phyloP scores from a whole-genome alignment of 495 filamentous ascomycete species.

The Talaromyces proteolyticus region DNA sequence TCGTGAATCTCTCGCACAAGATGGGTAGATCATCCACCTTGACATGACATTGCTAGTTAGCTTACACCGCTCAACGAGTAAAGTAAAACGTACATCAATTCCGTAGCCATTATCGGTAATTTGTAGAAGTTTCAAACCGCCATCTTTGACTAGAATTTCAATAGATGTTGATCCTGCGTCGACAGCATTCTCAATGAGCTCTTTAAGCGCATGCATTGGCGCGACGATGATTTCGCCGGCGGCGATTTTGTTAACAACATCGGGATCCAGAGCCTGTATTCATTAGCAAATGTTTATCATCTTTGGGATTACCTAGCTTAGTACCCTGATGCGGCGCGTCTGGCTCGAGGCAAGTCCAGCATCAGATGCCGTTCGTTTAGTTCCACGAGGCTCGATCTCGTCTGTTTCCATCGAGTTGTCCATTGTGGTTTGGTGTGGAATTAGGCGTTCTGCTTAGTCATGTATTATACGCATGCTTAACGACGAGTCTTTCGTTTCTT shows the following conservation, averaged over 20 bases:
- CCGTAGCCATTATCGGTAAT: conserved; percentile 98
- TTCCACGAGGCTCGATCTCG: conserved; percentile 41
- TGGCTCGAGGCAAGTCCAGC: conserved; percentile 24
- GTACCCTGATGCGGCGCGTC: conserved; percentile 65
- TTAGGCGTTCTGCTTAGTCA: no score
- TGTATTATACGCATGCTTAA: no score
- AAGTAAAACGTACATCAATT: conserved; percentile 63
- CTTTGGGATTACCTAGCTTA: no score
- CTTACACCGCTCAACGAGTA: not conserved
- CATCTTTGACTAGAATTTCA: conserved; percentile 91
- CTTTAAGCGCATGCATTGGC: conserved; percentile 94
- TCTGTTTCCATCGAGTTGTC: conserved; percentile 42
- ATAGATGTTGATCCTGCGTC: conserved; percentile 91
- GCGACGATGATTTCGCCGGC: conserved; percentile 99
- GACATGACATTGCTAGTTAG: conserved; percentile 10
- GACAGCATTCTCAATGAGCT: conserved; percentile 95
- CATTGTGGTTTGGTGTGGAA: conserved; percentile 33
- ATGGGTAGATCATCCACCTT: conserved; percentile 89
- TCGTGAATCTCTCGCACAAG: conserved; percentile 94
- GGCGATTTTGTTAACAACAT: conserved; percentile 98
- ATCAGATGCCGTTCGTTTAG: conserved; percentile 58
- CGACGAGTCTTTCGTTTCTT: no score
- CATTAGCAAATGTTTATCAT: not conserved
- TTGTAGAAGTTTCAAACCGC: conserved; percentile 93
- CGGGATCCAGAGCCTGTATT: conserved; percentile 75